Base-by-base conservation (phyloP, 1,284 basidiomycete genomes). In the Boletus putidus region DNA sequence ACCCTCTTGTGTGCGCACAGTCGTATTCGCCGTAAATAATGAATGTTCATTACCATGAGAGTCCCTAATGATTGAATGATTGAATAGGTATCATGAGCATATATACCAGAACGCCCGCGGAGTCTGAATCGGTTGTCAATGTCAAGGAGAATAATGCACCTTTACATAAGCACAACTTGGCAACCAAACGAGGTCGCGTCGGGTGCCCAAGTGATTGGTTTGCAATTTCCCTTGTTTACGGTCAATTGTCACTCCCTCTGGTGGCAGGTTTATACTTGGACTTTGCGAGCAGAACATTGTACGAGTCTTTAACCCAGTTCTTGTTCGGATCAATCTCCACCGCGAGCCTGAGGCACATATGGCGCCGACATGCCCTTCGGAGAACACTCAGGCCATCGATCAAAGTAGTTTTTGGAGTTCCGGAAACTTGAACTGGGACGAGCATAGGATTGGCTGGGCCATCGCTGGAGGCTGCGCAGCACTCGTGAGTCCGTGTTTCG, bases 371-470 rank as follows among this genome's bases (percentile, higher is more conserved):
- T 86, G 84, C 67, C 80, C 84, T 14, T 79, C 82, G 3, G 79
- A 81, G 57, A 88, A 89, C 64, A 71, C 75, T 0, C 62, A 72
- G 36, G 66, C 62, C 3, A 65, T 81, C 39, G 87, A 89, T 71
- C 86, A 90, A 66, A 76, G 77, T 40, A 73, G 71, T 6, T 90
- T 89, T 69, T 90, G 87, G 88, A 72, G 73, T 60, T 62, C 74
- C 0, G 75, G 77, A 45, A 77, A 79, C 16, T 43, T 80, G 25
- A 72, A 85, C 62, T 88, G 85, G 86, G 82, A 86, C 61, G 68
- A 76, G 11, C 88, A 90, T 72, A 77, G 82, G 65, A 83, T 89
- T 69, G 89, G 89, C 43, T 92, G 89, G 89, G 77, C 87, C 10
- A 79, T 92, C 57, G 82, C 88, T 12, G 90, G 90, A 33, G 79